Evolutionary conservation across 2,329 filamentous ascomycete genomes (phyloP).

Genomic region (Ophiostoma ulmi): DNA sequence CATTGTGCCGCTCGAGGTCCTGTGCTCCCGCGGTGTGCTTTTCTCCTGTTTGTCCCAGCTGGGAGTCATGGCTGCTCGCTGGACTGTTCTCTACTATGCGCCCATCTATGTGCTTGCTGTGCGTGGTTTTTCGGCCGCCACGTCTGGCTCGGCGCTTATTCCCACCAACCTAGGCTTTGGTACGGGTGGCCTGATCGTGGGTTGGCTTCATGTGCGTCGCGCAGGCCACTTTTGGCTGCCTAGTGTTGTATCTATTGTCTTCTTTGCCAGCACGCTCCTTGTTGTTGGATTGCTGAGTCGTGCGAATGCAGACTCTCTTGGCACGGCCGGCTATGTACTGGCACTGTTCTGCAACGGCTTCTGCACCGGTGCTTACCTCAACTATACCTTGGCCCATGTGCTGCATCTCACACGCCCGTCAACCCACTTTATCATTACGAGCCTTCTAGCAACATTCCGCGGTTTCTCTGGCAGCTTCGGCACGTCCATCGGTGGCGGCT

Average conservation of each 20-base stretch:
- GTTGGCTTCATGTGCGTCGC: slow-evolving; percentile 69
- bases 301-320: slow-evolving; percentile 41
- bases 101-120: slow-evolving; percentile 77
- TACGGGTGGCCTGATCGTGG: slow-evolving; percentile 65
- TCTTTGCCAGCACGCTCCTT: slow-evolving; percentile 51
- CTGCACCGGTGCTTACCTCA: slow-evolving; percentile 65
- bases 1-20: slow-evolving; percentile 66
- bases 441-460: slow-evolving; percentile 71
- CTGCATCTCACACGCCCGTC: slow-evolving; percentile 63
- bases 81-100: slow-evolving; percentile 74
- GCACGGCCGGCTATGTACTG: slow-evolving; percentile 54
- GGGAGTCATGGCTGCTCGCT: slow-evolving; percentile 74
- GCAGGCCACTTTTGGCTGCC: slow-evolving; percentile 67
- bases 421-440: slow-evolving; percentile 70
- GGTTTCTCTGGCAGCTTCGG: slow-evolving; percentile 79
- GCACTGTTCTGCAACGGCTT: slow-evolving; percentile 67
- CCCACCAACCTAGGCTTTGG: slow-evolving; percentile 80
- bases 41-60: slow-evolving; percentile 70
- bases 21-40: slow-evolving; percentile 64
- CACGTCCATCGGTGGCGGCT: slow-evolving; percentile 70
- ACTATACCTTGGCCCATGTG: slow-evolving; percentile 76
- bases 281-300: slow-evolving; percentile 48
- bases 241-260: slow-evolving; percentile 52
- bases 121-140: slow-evolving; percentile 61
- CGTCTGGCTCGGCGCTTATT: slow-evolving; percentile 69